Base-by-base conservation (phyloP, 2,329 filamentous ascomycete genomes). In the Diaporthe aspalathi region DNA sequence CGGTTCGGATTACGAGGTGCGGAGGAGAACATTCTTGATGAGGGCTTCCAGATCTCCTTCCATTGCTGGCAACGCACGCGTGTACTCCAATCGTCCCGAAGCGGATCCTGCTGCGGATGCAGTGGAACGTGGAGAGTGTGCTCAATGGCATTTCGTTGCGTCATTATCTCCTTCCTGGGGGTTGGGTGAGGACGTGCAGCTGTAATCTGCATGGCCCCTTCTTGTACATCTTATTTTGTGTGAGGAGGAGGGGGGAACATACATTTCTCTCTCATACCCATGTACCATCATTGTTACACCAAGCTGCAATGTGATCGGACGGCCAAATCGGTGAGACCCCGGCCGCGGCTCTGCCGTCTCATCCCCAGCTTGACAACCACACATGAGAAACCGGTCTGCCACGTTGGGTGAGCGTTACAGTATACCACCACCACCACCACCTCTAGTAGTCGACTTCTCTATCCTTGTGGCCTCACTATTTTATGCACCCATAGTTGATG, bases 271-370 rank as follows among this genome's bases (percentile, higher is more conserved):
- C 54, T 53, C 68, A 65, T 68, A 71, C 50, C 56, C 70, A 68
- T 71, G 54, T 68, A 63, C 24, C 69, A 68, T n/a, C 70, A 63
- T 54, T 68, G 32, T 38, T 54, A 68, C 54, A 63, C 38, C 38
- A 54, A 47, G 20, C 54, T 63, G 35, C 40, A 47, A 49, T 47
- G 43, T 49, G 52, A n/a, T 29, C n/a, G 24, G 43, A 6, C 27
- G 16, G n/a, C 29, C 29, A 40, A 29, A 43, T n/a, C 22, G 43
- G 43, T 27, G 8, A 68, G 32, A 22, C 27, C 45, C 53, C 52
- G 67, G 20, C 52, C 29, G 45, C 60, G 60, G 17, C 22, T 50
- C 43, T 49, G 22, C 52, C 60, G 24, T 63, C 40, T 11, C 35
- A 38, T 12, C 9, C 8, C 27, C 17, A 49, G 9, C 27, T 7